Conservation (phyloP, 2,329 filamentous ascomycete genomes). For the Rugonectria rugulosa region DNA sequence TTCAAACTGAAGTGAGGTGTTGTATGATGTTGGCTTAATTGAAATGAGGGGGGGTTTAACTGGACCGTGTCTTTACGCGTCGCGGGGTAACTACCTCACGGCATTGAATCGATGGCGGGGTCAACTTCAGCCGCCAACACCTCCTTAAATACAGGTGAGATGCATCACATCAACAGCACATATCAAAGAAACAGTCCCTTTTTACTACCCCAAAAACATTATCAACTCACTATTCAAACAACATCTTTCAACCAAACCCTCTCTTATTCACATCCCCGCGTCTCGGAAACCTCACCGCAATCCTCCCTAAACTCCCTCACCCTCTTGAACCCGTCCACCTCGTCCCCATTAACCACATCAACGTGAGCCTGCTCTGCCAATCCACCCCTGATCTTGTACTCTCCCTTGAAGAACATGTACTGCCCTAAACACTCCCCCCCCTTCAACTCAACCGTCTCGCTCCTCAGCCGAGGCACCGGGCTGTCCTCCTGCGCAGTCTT, state of each 20-base stretch:
- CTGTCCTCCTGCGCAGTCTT: constrained; percentile 50
- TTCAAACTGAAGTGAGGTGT: too few relatives aligned
- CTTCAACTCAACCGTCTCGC: constrained; percentile 48
- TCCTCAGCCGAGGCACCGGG: constrained; percentile 52
- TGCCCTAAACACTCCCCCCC: constrained; percentile 54
- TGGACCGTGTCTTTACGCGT: constrained; percentile 9
- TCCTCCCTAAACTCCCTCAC: constrained; percentile 53
- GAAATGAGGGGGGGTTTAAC: constrained; percentile 2
- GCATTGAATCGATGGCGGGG: constrained; percentile 8
- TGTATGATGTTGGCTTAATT: not conserved
- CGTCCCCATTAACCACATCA: constrained; percentile 52
- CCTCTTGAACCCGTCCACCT: constrained; percentile 58
- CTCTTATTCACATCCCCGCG: constrained; percentile 34
- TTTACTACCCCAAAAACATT: too few relatives aligned
- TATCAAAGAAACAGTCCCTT: not conserved
- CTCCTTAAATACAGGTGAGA: too few relatives aligned
- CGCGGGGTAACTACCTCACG: constrained; percentile 11
- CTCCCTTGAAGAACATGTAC: constrained; percentile 57
- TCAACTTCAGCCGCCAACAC: too few relatives aligned
- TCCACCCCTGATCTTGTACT: constrained; percentile 53
- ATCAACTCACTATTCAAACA: too few relatives aligned
- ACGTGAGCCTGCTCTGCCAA: constrained; percentile 54
- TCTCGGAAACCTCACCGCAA: constrained; percentile 51
- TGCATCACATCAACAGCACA: too few relatives aligned
- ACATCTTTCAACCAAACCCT: not conserved